These are phyloP conservation scores for Suillus brevipes DNA, from an alignment of 768 basidiomycete species.

Conservation along the genomic window DNA sequence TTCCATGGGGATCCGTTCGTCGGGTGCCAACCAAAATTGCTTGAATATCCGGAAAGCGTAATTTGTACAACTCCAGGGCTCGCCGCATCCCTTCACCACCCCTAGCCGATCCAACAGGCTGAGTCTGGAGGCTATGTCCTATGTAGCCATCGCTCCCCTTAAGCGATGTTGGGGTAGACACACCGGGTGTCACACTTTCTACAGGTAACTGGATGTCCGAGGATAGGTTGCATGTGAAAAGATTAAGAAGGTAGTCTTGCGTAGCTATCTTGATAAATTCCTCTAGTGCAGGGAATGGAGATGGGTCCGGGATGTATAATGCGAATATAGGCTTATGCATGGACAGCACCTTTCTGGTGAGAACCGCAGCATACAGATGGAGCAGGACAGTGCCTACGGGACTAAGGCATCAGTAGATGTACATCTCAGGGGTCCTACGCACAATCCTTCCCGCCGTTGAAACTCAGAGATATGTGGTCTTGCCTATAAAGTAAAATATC, in stretches of 20 bases:
- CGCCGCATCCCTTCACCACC: slow-evolving; percentile 75
- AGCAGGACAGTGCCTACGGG: slow-evolving; percentile 87
- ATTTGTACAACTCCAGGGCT: slow-evolving; percentile 75
- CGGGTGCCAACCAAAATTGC: slow-evolving; percentile 91
- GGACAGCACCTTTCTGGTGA: slow-evolving; percentile 47
- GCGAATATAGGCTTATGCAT: slow-evolving; percentile 53
- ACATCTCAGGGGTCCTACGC: slow-evolving; percentile 27
- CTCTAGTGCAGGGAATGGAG: slow-evolving; percentile 85
- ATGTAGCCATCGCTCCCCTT: slow-evolving; percentile 11
- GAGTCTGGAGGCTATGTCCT: slow-evolving; percentile 23
- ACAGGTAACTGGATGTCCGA: slow-evolving; percentile 46
- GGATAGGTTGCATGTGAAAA: slow-evolving; percentile 45
- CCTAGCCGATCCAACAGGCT: slow-evolving; percentile 51
- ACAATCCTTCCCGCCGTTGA: slow-evolving; percentile 99
- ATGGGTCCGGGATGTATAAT: slow-evolving; percentile 87
- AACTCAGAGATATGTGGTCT: slow-evolving; percentile 81
- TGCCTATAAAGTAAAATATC: slow-evolving; percentile 42
- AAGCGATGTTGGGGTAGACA: slow-evolving; percentile 23
- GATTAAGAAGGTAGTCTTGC: slow-evolving; percentile 67
- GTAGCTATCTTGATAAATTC: slow-evolving; percentile 71
- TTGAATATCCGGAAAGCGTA: slow-evolving; percentile 59
- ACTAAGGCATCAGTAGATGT: slow-evolving; percentile 8
- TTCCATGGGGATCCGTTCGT: slow-evolving; percentile 89
- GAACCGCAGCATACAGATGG: slow-evolving; percentile 78
- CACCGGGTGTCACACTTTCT: slow-evolving; percentile 46